A percentile compares a stretch with the other conserved stretches of the same genome.
These are phyloP conservation scores for Podospora pseudocomata DNA, from an alignment of 495 filamentous ascomycete species.

Conservation along the genomic window DNA sequence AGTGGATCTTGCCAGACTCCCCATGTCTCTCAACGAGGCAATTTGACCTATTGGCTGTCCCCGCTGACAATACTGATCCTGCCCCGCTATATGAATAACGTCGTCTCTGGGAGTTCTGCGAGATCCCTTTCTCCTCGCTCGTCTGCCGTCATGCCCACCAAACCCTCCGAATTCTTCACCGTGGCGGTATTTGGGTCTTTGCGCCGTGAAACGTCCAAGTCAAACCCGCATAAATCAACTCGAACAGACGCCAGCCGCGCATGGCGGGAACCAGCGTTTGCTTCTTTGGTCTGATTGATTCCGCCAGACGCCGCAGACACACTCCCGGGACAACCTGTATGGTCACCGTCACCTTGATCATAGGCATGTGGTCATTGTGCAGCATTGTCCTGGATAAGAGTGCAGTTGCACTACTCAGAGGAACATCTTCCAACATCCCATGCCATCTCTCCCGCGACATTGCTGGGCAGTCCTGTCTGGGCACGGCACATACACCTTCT, in stretches of 20 bases:
- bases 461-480: slow-evolving; percentile 11
- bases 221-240: background rate
- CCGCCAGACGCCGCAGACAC: slow-evolving; percentile 7
- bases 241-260: slow-evolving; percentile 21
- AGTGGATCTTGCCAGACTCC: background rate
- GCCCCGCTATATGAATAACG: slow-evolving; percentile 7
- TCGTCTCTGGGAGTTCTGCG: background rate
- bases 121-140: background rate
- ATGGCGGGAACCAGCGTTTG: background rate
- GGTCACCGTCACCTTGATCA: background rate
- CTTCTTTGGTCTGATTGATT: background rate
- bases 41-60: background rate
- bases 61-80: background rate
- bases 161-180: background rate
- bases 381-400: background rate
- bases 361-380: slow-evolving; percentile 8
- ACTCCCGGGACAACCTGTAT: slow-evolving; percentile 12
- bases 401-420: slow-evolving; percentile 2
- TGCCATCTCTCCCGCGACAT: slow-evolving; percentile 17
- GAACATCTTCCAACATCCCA: slow-evolving; percentile 8
- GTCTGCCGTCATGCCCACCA: background rate
- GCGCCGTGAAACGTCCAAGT: background rate
- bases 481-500: slow-evolving; percentile 22
- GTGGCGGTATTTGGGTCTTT: background rate
- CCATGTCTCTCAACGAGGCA: background rate